Evolutionary conservation across 2,329 filamentous ascomycete species (phyloP), one percentile per base, ranked within the genome.

Genomic region (Metarhizium anisopliae): DNA sequence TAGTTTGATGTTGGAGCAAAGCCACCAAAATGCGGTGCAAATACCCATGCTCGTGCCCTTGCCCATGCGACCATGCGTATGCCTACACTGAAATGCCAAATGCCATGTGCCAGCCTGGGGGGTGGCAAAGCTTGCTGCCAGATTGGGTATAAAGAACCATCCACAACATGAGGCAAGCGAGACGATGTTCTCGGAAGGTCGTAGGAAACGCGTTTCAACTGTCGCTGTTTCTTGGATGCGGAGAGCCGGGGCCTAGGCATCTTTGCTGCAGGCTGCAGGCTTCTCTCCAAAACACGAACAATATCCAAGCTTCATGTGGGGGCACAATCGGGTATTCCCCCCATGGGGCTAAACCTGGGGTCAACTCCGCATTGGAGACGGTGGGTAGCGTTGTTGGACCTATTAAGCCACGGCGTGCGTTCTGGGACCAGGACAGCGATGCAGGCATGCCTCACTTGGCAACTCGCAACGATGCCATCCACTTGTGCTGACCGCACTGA

Each of bases 311-410:
- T 14, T 40, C 18, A 32, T 59, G 56, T 59, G 56, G 58, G 56
- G 42, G 25, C 20, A 35, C 36, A 11, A 29, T 36, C 20, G 25
- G 36, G 25, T n/a, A 32, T 40, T 20, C 51, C 53, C 56, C 56
- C 56, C 56, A 52, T 50, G 57, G 53, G 59, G 55, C 51, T 14
- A 57, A 59, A 57, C 61, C 61, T 62, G 61, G 59, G 63, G 62
- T 61, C 64, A 62, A 66, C 70, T 72, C 70, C 70, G 70, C 70
- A 72, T 71, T 70, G 68, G 66, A 71, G 69, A 70, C 70, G 60
- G 47, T 29, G 53, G 53, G 47, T 13, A 25, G 36, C 14, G 36
- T 32, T 36, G 42, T 35, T 29, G 10, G 20, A 16, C 20, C 13
- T 14, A 10, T 25, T 29, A 29, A 11, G 45, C 45, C 45, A 49